Conservation (phyloP, 805 yeast species). For the Zygosaccharomyces kombuchaensis region DNA sequence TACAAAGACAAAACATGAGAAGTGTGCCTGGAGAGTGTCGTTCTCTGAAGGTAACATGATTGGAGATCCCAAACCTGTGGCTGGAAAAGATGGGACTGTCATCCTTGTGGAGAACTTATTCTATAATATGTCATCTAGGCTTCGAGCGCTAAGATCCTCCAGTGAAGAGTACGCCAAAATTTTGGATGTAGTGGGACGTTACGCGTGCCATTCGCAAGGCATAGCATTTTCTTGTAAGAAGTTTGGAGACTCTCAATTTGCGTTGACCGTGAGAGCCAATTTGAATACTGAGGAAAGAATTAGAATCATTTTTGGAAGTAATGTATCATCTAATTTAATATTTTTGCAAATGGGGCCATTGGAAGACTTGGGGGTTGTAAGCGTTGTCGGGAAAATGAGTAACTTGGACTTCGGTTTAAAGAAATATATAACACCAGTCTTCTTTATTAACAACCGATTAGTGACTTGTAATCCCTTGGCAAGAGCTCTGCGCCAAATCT, state of each 20-base stretch:
- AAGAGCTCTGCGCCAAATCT: constrained; percentile 61
- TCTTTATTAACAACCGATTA: constrained; percentile 81
- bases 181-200: constrained; percentile 76
- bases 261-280: constrained; percentile 54
- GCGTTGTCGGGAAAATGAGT: constrained; percentile 58
- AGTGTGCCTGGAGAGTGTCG: constrained; percentile 67
- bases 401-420: constrained; percentile 66
- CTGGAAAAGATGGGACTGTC: constrained; percentile 86
- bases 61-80: constrained; percentile 62
- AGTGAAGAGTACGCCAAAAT: constrained; percentile 74
- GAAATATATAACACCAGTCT: constrained; percentile 60
- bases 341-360: constrained; percentile 39
- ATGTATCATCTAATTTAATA: constrained; percentile 61
- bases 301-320: constrained; percentile 64
- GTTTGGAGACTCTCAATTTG: constrained; percentile 66
- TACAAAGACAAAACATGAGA: constrained; percentile 58
- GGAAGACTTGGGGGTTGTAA: constrained; percentile 47
- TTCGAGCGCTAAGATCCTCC: constrained; percentile 58
- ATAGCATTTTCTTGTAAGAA: constrained; percentile 80
- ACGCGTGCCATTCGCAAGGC: constrained; percentile 65
- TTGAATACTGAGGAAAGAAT: constrained; percentile 61
- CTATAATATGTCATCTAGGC: constrained; percentile 78
- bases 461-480: constrained; percentile 78
- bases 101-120: constrained; percentile 83
- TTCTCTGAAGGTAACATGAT: constrained; percentile 63